Conservation (phyloP, 2,329 filamentous ascomycete genomes). For the Bipolaris sorokiniana region DNA sequence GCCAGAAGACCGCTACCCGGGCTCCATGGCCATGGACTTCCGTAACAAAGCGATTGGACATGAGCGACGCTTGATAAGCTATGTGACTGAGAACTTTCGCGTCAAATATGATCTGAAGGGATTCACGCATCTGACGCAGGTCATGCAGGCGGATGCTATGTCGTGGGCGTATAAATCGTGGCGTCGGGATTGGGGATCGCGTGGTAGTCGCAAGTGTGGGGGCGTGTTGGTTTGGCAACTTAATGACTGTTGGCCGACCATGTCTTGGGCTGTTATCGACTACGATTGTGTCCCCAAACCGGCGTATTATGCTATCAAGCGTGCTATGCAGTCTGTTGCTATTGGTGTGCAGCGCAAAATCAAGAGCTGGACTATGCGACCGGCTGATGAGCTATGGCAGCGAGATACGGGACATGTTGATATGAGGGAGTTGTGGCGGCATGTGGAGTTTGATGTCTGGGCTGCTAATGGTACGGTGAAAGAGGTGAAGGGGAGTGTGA, state of each 20-base stretch:
- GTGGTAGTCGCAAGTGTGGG: constrained; percentile 65
- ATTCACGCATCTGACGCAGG: constrained; percentile 61
- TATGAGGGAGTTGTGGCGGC: constrained; percentile 25
- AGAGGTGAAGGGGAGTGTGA: constrained; percentile 54
- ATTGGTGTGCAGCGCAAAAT: constrained; percentile 63
- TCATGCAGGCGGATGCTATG: constrained; percentile 66
- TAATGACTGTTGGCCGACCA: constrained; percentile 86
- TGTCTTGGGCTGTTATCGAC: constrained; percentile 78
- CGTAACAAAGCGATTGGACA: constrained; percentile 95
- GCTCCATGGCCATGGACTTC: constrained; percentile 87
- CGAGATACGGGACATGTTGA: constrained; percentile 39
- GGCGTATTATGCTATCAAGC: constrained; percentile 75
- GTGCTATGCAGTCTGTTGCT: constrained; percentile 56
- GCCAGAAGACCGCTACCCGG: constrained; percentile 68
- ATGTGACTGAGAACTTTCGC: constrained; percentile 87
- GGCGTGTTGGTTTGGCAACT: constrained; percentile 83
- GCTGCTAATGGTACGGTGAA: constrained; percentile 57
- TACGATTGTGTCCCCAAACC: constrained; percentile 79
- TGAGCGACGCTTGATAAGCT: constrained; percentile 82
- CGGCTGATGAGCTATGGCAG: constrained; percentile 45
- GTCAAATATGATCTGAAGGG: constrained; percentile 59
- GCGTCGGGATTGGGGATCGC: constrained; percentile 78
- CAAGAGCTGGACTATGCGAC: constrained; percentile 54
- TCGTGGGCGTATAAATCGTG: constrained; percentile 67
- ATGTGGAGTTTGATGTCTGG: constrained; percentile 60